Evolutionary conservation across 163 green algal genomes (phyloP), one percentile per base, ranked within the genome.

Genomic region (Scenedesmus sp.): DNA sequence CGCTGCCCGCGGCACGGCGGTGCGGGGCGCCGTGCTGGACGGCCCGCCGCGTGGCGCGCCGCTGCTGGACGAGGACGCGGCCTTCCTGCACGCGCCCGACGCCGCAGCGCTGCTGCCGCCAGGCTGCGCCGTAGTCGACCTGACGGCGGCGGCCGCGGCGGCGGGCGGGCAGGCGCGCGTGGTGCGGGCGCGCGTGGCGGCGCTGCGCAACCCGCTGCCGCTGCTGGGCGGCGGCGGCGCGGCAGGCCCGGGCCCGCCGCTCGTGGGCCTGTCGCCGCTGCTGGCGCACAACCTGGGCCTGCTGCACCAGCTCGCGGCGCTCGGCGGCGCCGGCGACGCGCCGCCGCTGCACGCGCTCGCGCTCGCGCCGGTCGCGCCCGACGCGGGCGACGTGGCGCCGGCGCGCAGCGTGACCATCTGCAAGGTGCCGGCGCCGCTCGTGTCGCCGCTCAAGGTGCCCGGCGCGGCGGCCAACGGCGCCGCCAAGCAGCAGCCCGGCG

Each of bases 251-350:
- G 39, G 2, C 10, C 17, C 62, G 13, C 33, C 62, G 34, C 7
- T 26, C 20, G 44, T 77, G 20, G 69, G 36, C 31, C 34, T 83
- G 3, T 29, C 75, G 1, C 75, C 75, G 5, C 26, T 83, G 6
- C 2, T 77, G 2, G 64, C 75, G 17, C 33, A 83, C 57, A 83
- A 83, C 29, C 54, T 83, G 31, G 75, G 64, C 24, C 42, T 83
- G 42, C 67, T 53, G 6, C 36, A 65, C 33, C 75, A 77, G 54
- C 64, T 83, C 29, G 14, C 29, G 54, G 14, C 50, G 33, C 65
- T 53, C 15, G 18, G 42, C 39, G 24, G 56, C 60, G 20, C 28
- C 56, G 69, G 29, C 39, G 28, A 60, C 26, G 4, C 48, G 50
- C n/a, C 24, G 31, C 26, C 34, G 26, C n/a, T 11, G 39, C 2